Percentiles rank a stretch among this genome's conserved stretches.
Conservation (phyloP, 1,139 yeast genomes). For the Blastobotrys indianensis region DNA sequence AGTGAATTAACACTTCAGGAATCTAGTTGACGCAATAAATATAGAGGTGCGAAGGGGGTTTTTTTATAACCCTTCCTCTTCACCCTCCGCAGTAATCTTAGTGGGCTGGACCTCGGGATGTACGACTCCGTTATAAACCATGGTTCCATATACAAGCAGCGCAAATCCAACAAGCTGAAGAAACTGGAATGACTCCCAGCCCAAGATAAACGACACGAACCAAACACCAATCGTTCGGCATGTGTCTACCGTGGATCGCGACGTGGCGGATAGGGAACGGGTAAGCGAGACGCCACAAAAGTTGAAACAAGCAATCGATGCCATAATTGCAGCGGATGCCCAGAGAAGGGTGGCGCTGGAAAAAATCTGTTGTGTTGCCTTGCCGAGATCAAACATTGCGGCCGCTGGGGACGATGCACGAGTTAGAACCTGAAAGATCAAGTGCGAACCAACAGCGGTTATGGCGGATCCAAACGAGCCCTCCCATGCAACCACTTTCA, state of each 20-base stretch:
- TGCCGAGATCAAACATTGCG: slow-evolving; percentile 53
- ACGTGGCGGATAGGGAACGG: slow-evolving; percentile 61
- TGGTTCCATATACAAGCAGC: slow-evolving; percentile 63
- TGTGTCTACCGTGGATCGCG: slow-evolving; percentile 75
- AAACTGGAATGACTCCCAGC: slow-evolving; percentile 67
- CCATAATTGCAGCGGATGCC: slow-evolving; percentile 60
- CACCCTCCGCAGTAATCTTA: too few relatives aligned
- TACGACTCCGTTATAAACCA: slow-evolving; percentile 67
- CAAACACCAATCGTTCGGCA: slow-evolving; percentile 73
- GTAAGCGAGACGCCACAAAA: slow-evolving; percentile 71
- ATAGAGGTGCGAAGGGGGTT: too few relatives aligned
- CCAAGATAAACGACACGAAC: slow-evolving; percentile 64
- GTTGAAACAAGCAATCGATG: slow-evolving; percentile 67
- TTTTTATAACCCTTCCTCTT: too few relatives aligned
- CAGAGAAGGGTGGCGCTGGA: slow-evolving; percentile 38
- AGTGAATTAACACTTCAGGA: too few relatives aligned
- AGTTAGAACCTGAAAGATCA: slow-evolving; percentile 39
- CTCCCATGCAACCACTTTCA: slow-evolving; percentile 67
- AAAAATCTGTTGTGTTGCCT: slow-evolving; percentile 49
- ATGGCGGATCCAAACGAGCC: slow-evolving; percentile 59
- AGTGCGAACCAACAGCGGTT: slow-evolving; percentile 40
- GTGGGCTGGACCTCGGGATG: slow-evolving; percentile 4
- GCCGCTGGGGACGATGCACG: slow-evolving; percentile 37
- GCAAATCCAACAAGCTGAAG: slow-evolving; percentile 63
- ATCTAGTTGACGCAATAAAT: too few relatives aligned